phyloP scores from a whole-genome alignment of 345 rosid species.

The Brassica juncea region DNA sequence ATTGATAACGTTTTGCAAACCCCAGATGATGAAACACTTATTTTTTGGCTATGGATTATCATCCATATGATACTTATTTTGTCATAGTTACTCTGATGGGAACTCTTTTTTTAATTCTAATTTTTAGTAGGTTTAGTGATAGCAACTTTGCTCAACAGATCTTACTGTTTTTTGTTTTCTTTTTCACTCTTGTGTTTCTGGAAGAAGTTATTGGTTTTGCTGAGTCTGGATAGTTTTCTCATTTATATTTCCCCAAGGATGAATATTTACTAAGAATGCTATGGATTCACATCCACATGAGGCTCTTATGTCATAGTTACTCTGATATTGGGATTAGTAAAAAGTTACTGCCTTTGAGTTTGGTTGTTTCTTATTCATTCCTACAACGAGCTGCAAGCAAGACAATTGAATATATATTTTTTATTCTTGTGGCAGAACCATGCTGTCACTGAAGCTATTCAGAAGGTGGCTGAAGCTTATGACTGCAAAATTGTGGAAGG shows the following conservation, averaged over 20 bases:
- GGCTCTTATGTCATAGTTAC: constrained; percentile 6
- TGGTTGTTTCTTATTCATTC: not conserved
- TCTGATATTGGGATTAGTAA: not conserved
- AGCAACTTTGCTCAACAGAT: not conserved
- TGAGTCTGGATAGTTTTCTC: not conserved
- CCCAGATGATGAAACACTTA: constrained; percentile 62
- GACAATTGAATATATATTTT: not conserved
- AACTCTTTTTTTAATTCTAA: not conserved
- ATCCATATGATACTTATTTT: constrained; percentile 62
- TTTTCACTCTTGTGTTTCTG: not conserved
- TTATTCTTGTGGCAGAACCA: constrained; percentile 66
- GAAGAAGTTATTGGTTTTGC: not conserved
- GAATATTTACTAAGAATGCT: not conserved
- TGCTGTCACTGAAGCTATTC: constrained; percentile 93
- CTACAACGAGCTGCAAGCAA: not conserved
- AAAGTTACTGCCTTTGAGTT: not conserved
- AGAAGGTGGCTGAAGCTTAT: constrained; percentile 93
- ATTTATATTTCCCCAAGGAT: not conserved
- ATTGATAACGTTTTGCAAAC: constrained; percentile 18
- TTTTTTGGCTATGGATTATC: constrained; percentile 55
- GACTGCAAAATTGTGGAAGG: constrained; percentile 99
- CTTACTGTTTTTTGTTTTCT: not conserved
- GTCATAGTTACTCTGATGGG: constrained; percentile 94
- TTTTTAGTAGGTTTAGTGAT: not conserved
- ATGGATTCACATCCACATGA: constrained; percentile 13